phyloP scores from a whole-genome alignment of 495 filamentous ascomycete genomes.

The Astrocystis sublimbata region DNA sequence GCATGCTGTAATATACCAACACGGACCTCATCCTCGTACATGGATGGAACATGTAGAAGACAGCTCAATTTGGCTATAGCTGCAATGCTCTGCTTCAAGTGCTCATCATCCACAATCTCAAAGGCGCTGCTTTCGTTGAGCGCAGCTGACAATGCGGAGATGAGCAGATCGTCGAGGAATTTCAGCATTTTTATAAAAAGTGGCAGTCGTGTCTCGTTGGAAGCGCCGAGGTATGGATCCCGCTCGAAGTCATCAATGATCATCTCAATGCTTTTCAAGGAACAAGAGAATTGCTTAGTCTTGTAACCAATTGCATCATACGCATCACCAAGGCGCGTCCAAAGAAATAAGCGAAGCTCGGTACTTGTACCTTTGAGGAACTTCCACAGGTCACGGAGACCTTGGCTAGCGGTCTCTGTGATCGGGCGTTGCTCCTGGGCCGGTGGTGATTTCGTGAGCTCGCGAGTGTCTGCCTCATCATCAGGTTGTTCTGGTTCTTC shows the following conservation, averaged over 20 bases:
- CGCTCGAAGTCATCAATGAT: conserved; percentile 72
- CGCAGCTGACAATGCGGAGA: conserved; percentile 61
- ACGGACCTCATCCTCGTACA: conserved; percentile 79
- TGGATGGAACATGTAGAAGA: conserved; percentile 72
- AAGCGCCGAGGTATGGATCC: conserved; percentile 59
- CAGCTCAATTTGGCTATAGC: conserved; percentile 66
- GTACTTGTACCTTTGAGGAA: conserved; percentile 81
- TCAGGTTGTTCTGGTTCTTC: conserved; percentile 5
- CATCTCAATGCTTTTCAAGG: conserved; percentile 79
- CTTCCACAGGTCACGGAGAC: conserved; percentile 72
- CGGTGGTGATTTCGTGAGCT: not conserved
- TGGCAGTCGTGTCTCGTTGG: conserved; percentile 62
- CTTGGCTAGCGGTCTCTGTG: conserved; percentile 44
- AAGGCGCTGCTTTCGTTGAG: conserved; percentile 72
- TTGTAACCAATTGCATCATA: conserved; percentile 80
- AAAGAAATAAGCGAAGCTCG: conserved; percentile 79
- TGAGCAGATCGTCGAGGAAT: conserved; percentile 72
- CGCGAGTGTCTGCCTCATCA: not conserved
- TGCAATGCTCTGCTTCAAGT: conserved; percentile 67
- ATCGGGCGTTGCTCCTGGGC: conserved; percentile 37
- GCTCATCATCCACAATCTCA: conserved; percentile 79
- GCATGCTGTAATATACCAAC: conserved; percentile 61
- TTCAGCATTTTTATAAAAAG: conserved; percentile 74
- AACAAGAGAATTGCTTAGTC: conserved; percentile 83
- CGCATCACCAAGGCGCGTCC: conserved; percentile 82